These are phyloP conservation scores for Penicillium sp. DNA, from an alignment of 2,329 filamentous ascomycete species.

Conservation along the genomic window DNA sequence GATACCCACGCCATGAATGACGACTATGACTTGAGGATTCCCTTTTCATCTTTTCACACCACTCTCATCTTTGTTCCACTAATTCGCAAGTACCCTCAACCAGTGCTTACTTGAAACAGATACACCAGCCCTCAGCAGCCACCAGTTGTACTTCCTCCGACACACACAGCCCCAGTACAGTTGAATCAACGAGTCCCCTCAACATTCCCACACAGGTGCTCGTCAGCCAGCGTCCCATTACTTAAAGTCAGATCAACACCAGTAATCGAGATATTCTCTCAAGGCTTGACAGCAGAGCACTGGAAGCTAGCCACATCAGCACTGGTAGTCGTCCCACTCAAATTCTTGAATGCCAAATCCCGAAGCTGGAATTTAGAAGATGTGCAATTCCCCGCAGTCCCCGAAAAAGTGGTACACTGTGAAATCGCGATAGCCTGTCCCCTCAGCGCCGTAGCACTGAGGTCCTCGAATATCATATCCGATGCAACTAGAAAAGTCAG, in stretches of 20 bases:
- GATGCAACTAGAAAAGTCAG: constrained; percentile 33
- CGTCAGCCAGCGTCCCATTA: constrained; percentile 28
- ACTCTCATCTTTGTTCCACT: background rate
- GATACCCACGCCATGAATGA: constrained; percentile 14
- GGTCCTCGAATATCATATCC: constrained; percentile 47
- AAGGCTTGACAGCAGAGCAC: constrained; percentile 40
- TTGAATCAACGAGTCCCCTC: constrained; percentile 10
- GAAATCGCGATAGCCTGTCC: constrained; percentile 44
- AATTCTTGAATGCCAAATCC: background rate
- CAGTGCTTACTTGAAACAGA: background rate
- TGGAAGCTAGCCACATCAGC: constrained; percentile 37
- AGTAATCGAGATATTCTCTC: constrained; percentile 32
- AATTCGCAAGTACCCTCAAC: background rate
- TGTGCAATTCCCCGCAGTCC: constrained; percentile 46
- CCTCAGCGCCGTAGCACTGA: constrained; percentile 37
- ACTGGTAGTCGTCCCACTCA: background rate
- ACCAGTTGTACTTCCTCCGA: constrained; percentile 22
- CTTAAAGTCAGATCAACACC: constrained; percentile 27
- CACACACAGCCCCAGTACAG: constrained; percentile 17
- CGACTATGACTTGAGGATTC: background rate
- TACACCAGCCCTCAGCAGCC: constrained; percentile 24
- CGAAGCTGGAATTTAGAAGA: constrained; percentile 47
- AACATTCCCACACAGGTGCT: constrained; percentile 39
- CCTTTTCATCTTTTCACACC: background rate
- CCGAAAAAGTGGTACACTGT: constrained; percentile 50